Conservation (phyloP, 1,284 basidiomycete genomes). For the Butyriboletus appendiculatus region DNA sequence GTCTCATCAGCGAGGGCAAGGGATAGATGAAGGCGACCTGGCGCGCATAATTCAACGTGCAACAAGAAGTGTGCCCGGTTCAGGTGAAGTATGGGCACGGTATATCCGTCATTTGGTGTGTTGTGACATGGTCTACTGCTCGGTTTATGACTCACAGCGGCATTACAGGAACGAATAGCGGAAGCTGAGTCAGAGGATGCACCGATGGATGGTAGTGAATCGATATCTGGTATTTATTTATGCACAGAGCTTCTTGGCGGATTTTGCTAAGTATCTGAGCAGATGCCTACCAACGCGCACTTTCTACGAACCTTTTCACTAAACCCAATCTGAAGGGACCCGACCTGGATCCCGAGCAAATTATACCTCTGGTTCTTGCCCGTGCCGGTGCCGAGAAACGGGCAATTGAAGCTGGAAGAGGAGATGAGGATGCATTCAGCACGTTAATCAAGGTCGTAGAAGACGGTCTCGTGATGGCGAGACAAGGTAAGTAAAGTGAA, state of each 20-base stretch:
- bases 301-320: constrained; percentile 54
- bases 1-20: constrained; percentile 43
- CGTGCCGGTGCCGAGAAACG: constrained; percentile 67
- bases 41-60: constrained; percentile 52
- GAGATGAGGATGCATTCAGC: constrained; percentile 50
- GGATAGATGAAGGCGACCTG: constrained; percentile 44
- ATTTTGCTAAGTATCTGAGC: constrained; percentile 7
- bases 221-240: constrained; percentile 34
- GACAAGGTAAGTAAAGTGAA: constrained; percentile 46
- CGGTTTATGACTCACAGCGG: background rate
- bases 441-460: constrained; percentile 57
- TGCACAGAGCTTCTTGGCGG: background rate
- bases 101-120: constrained; percentile 68
- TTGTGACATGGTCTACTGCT: background rate
- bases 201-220: constrained; percentile 36
- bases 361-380: constrained; percentile 67
- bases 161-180: constrained; percentile 41
- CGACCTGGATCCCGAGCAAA: constrained; percentile 57
- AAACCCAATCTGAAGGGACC: constrained; percentile 20
- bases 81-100: constrained; percentile 70
- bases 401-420: constrained; percentile 44
- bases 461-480: constrained; percentile 59
- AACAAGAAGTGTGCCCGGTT: constrained; percentile 65
- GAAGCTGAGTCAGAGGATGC: constrained; percentile 29
- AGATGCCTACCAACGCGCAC: constrained; percentile 62